Evolutionary conservation across 2,329 filamentous ascomycete species (phyloP).

Genomic region (Westerdykella ornata): DNA sequence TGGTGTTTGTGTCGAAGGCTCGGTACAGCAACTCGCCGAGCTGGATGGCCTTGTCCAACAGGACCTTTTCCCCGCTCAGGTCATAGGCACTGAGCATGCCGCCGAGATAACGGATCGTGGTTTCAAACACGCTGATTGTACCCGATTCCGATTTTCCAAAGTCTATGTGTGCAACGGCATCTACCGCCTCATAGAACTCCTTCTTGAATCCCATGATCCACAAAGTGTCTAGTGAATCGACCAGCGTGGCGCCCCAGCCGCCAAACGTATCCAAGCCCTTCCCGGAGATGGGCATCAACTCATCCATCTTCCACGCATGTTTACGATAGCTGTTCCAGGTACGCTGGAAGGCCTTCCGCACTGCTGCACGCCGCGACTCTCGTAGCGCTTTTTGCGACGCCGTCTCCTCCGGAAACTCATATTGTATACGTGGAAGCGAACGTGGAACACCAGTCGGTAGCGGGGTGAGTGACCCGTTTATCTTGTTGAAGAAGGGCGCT

Average conservation of each 20-base stretch:
- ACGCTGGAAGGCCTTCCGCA: conserved; percentile 39
- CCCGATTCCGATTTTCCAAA: conserved; percentile 36
- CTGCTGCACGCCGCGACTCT: conserved; percentile 31
- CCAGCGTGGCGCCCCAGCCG: conserved; percentile 44
- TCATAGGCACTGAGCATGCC: conserved; percentile 36
- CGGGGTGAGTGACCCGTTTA: conserved; percentile 26
- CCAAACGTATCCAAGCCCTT: conserved; percentile 39
- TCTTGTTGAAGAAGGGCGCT: conserved; percentile 37
- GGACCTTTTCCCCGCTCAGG: conserved; percentile 28
- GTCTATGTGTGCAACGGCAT: conserved; percentile 41
- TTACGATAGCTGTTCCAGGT: conserved; percentile 42
- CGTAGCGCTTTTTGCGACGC: conserved; percentile 17
- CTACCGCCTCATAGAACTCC: conserved; percentile 44
- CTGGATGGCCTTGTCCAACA: conserved; percentile 35
- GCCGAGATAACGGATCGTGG: conserved; percentile 41
- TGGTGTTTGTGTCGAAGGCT: conserved; percentile 42
- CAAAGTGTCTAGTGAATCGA: conserved; percentile 43
- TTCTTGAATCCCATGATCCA: conserved; percentile 46
- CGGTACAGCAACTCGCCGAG: conserved; percentile 41
- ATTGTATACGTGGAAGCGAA: conserved; percentile 39
- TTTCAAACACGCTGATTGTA: conserved; percentile 48
- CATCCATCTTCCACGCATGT: conserved; percentile 44
- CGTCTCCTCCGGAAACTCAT: conserved; percentile 34
- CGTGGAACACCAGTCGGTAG: conserved; percentile 35
- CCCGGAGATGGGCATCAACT: conserved; percentile 40